Evolutionary conservation across 2,329 filamentous ascomycete species (phyloP).

Genomic region (Talaromyces sp.): DNA sequence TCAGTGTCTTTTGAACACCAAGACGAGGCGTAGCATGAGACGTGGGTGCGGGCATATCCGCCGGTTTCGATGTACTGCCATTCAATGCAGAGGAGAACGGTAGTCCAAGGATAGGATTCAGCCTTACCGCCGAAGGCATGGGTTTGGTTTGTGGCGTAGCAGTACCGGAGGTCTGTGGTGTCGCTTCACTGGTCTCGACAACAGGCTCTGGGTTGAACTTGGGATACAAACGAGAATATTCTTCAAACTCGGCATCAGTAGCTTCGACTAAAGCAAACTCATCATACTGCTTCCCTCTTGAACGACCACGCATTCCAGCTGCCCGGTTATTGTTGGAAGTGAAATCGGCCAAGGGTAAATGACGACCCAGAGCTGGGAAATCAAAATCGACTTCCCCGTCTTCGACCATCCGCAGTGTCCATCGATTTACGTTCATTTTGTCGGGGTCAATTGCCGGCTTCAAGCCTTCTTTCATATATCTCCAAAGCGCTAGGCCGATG

Average conservation of each 20-base stretch:
- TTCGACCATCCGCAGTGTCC: conserved; percentile 66
- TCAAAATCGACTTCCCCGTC: conserved; percentile 66
- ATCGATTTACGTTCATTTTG: conserved; percentile 59
- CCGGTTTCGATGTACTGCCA: conserved; percentile 44
- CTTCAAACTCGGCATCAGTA: conserved; percentile 52
- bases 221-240: conserved; percentile 58
- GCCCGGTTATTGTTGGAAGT: conserved; percentile 65
- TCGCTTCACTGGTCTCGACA: conserved; percentile 29
- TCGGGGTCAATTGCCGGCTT: conserved; percentile 52
- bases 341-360: conserved; percentile 59
- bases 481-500: conserved; percentile 61
- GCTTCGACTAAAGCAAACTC: conserved; percentile 65
- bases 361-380: conserved; percentile 59
- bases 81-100: conserved; percentile 47
- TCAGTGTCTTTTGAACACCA: conserved; percentile 57
- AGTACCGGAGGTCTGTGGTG: conserved; percentile 23
- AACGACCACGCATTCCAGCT: conserved; percentile 51
- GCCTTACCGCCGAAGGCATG: conserved; percentile 23
- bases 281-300: conserved; percentile 63
- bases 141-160: conserved; percentile 27
- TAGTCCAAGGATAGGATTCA: conserved; percentile 45
- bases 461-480: conserved; percentile 57
- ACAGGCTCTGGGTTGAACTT: conserved; percentile 41
- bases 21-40: conserved; percentile 53
- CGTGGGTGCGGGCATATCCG: conserved; percentile 44